Evolutionary conservation across 31 red algal species (phyloP).

Genomic region (Asparagopsis taxiformis): DNA sequence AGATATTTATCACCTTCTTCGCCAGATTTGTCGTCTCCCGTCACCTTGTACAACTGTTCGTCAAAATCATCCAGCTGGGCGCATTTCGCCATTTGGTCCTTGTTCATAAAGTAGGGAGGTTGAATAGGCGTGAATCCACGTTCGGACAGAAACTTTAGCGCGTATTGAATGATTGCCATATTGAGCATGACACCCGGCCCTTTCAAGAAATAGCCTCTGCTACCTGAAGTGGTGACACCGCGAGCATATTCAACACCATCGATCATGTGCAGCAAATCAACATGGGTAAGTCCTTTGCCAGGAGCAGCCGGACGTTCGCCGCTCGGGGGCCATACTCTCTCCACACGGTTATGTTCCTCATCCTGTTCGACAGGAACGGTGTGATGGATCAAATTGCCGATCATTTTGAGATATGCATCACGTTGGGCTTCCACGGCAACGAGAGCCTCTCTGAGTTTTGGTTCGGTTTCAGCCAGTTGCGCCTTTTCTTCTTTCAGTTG

Average conservation of each 20-base stretch:
- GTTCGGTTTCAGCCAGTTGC: conserved; percentile 24
- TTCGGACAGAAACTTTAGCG: conserved; percentile 76
- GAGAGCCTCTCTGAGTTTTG: conserved; percentile 56
- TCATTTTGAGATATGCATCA: conserved; percentile 70
- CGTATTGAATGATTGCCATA: conserved; percentile 93
- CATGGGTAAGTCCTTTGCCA: conserved; percentile 78
- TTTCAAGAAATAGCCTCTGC: conserved; percentile 92
- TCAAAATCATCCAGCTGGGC: conserved; percentile 99
- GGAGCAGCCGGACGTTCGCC: conserved; percentile 60
- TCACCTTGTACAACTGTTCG: conserved; percentile 98
- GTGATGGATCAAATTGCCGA: conserved; percentile 93
- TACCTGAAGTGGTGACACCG: conserved; percentile 82
- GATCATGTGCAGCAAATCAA: conserved; percentile 94
- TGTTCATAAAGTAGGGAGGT: conserved; percentile 97
- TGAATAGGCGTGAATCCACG: conserved; percentile 81
- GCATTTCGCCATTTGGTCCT: conserved; percentile 94
- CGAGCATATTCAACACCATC: conserved; percentile 91
- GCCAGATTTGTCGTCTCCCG: too few relatives aligned
- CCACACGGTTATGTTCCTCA: conserved; percentile 83
- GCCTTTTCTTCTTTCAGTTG: conserved; percentile 60
- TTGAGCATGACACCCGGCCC: conserved; percentile 91
- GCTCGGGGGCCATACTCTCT: conserved; percentile 69
- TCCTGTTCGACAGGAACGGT: conserved; percentile 72
- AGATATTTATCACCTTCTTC: conserved; percentile 98
- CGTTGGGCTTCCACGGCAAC: conserved; percentile 48